These are phyloP conservation scores for Trichoderma sp. DNA, from an alignment of 2,329 filamentous ascomycete species.

Conservation along the genomic window DNA sequence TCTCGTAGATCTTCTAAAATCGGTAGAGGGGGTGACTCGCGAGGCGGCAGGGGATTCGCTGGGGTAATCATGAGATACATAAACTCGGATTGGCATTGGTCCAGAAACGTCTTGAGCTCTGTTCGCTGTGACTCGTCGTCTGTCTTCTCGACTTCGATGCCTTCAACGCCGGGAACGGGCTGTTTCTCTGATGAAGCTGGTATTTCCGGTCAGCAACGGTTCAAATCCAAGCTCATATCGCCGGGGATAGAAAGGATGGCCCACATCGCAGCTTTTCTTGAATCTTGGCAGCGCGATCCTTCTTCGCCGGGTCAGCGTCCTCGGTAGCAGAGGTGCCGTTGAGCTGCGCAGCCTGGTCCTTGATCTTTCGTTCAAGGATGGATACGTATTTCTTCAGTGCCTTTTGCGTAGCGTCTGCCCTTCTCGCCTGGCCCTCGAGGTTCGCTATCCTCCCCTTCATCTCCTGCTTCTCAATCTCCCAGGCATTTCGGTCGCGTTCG, in stretches of 20 bases:
- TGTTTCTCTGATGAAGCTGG: constrained; percentile 43
- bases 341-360: constrained; percentile 74
- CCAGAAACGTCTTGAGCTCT: constrained; percentile 62
- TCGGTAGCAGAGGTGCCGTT: constrained; percentile 49
- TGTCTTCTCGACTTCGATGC: constrained; percentile 48
- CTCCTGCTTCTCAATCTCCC: constrained; percentile 98
- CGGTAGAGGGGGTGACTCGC: constrained; percentile 61
- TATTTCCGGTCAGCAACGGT: constrained; percentile 26
- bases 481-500: constrained; percentile 94
- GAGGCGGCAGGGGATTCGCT: constrained; percentile 65
- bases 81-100: constrained; percentile 66
- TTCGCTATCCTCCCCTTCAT: constrained; percentile 98
- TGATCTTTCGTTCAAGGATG: constrained; percentile 85
- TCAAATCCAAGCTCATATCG: background rate
- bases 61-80: constrained; percentile 69
- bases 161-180: constrained; percentile 48
- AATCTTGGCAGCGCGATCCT: constrained; percentile 55
- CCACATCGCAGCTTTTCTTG: constrained; percentile 60
- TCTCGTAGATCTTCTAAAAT: constrained; percentile 62
- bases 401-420: constrained; percentile 85
- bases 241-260: constrained; percentile 24
- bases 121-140: constrained; percentile 55
- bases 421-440: constrained; percentile 84
- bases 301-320: constrained; percentile 48
- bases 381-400: constrained; percentile 87